phyloP scores from a whole-genome alignment of 2,329 filamentous ascomycete genomes.

The Penicillium occitanis region DNA sequence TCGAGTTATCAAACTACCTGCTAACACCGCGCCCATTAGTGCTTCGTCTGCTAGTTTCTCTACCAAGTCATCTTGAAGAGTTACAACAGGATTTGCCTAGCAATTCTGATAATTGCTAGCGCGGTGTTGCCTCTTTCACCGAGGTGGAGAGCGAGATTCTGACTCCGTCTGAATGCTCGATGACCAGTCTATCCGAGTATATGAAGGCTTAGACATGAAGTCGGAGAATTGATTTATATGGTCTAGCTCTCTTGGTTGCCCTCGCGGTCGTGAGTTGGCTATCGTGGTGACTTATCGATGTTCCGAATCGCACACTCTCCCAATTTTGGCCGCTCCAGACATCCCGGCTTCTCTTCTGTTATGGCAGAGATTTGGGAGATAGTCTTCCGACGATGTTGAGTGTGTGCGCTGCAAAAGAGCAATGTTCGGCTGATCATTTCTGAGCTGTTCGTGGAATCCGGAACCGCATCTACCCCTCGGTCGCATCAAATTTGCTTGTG shows the following conservation, averaged over 20 bases:
- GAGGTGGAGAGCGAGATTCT: background rate
- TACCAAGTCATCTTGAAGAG: background rate
- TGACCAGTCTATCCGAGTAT: background rate
- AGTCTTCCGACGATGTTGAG: background rate
- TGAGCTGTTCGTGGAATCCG: background rate
- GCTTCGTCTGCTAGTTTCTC: background rate
- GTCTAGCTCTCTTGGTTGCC: background rate
- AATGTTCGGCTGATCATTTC: background rate
- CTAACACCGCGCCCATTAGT: background rate
- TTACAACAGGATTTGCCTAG: background rate
- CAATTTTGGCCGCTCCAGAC: background rate
- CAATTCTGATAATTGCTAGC: background rate
- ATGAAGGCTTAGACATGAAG: background rate
- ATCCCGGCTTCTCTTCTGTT: background rate
- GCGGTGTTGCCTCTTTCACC: background rate
- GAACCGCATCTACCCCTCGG: background rate
- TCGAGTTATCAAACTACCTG: background rate
- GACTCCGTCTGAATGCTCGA: background rate
- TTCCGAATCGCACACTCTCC: background rate
- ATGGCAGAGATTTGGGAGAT: background rate
- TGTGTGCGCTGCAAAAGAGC: background rate
- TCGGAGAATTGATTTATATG: background rate
- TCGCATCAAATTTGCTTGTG: slow-evolving; percentile 5
- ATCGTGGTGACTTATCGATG: background rate
- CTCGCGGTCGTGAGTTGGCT: background rate